phyloP scores from a whole-genome alignment of 345 rosid genomes.

The Hevea brasiliensis region DNA sequence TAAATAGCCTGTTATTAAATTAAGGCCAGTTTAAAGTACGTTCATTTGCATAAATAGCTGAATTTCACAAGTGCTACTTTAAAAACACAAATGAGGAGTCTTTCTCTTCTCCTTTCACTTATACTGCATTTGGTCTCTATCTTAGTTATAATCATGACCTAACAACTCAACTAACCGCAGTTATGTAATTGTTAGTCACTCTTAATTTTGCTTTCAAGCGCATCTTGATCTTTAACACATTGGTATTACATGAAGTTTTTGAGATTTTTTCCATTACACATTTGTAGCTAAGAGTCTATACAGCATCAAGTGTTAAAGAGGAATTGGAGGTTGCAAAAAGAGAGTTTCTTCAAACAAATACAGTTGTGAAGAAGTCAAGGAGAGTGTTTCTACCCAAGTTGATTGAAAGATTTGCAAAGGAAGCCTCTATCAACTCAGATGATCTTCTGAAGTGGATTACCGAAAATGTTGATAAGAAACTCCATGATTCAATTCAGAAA shows the following conservation, averaged over 20 bases:
- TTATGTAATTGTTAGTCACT: background rate
- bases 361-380: conserved; percentile 56
- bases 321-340: conserved; percentile 66
- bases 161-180: too few relatives aligned
- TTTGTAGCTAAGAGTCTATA: conserved; percentile 68
- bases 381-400: conserved; percentile 68
- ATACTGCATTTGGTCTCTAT: too few relatives aligned
- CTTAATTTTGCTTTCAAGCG: background rate
- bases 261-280: background rate
- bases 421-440: conserved; percentile 53
- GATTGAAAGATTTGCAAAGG: conserved; percentile 69
- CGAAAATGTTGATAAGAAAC: conserved; percentile 58
- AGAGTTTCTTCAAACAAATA: conserved; percentile 65
- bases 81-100: too few relatives aligned
- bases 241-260: background rate
- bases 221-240: background rate
- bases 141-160: too few relatives aligned
- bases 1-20: too few relatives aligned
- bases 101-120: too few relatives aligned
- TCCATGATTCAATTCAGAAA: conserved; percentile 53
- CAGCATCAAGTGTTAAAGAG: conserved; percentile 54
- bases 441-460: conserved; percentile 64
- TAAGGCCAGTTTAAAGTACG: background rate
- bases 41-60: background rate
- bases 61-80: background rate